These are phyloP conservation scores for Pythium aristosporum DNA, from an alignment of 352 stramenopile species.

Conservation along the genomic window DNA sequence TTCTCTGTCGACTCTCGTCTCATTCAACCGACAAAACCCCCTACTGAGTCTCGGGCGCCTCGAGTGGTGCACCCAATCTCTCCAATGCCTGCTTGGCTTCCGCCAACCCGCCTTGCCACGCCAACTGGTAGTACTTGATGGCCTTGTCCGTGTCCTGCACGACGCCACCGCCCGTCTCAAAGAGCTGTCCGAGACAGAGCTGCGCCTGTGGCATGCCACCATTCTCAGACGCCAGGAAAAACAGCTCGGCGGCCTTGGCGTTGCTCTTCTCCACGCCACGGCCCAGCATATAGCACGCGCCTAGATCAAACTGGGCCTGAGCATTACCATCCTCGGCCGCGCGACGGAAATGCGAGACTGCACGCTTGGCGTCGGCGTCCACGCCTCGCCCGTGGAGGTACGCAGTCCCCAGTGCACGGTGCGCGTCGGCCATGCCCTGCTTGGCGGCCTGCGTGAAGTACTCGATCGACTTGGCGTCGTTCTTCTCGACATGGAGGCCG, in stretches of 20 bases:
- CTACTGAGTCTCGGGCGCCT: constrained; percentile 28
- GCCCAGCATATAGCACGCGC: constrained; percentile 79
- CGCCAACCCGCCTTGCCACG: constrained; percentile 49
- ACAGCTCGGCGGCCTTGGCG: constrained; percentile 55
- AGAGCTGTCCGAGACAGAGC: constrained; percentile 74
- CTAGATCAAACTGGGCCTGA: constrained; percentile 74
- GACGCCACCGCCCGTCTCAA: constrained; percentile 61
- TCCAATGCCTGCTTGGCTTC: constrained; percentile 55
- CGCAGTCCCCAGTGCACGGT: constrained; percentile 56
- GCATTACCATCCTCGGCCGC: constrained; percentile 63
- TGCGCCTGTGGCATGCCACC: constrained; percentile 58
- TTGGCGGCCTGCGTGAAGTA: constrained; percentile 59
- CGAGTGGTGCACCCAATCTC: constrained; percentile 46
- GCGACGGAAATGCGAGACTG: constrained; percentile 52
- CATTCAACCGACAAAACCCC: no score
- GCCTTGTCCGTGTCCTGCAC: constrained; percentile 53
- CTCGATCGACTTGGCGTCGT: constrained; percentile 53
- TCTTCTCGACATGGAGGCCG: constrained; percentile 59
- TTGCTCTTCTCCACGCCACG: constrained; percentile 54
- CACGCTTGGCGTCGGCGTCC: constrained; percentile 31
- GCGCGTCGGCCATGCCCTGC: constrained; percentile 69
- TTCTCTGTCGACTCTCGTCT: no score
- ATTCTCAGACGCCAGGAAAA: constrained; percentile 71
- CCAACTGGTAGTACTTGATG: constrained; percentile 74
- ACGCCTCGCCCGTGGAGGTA: constrained; percentile 48